Conservation (phyloP, 2,329 filamentous ascomycete species). For the Alternaria solani region DNA sequence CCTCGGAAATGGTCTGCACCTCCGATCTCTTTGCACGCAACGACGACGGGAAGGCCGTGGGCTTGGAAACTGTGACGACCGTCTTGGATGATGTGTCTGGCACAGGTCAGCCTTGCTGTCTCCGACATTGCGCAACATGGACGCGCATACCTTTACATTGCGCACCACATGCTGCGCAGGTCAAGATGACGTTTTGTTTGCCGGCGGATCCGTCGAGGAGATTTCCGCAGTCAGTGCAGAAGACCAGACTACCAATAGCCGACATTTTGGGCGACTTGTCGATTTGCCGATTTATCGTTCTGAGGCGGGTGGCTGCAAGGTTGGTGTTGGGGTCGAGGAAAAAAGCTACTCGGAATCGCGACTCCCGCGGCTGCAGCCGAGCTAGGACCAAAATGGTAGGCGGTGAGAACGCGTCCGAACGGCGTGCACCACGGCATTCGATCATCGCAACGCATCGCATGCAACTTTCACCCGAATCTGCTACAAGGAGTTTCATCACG, state of each 20-base stretch:
- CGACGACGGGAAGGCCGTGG: slow-evolving; percentile 88
- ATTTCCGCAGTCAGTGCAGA: slow-evolving; percentile 93
- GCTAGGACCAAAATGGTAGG: slow-evolving; percentile 31
- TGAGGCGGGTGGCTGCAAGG: background rate
- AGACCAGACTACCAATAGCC: slow-evolving; percentile 87
- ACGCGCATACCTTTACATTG: slow-evolving; percentile 49
- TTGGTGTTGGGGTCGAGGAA: slow-evolving; percentile 17
- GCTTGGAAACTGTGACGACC: slow-evolving; percentile 83
- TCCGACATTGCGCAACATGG: background rate
- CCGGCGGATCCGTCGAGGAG: slow-evolving; percentile 83
- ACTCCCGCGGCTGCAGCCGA: slow-evolving; percentile 21
- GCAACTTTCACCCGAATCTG: background rate
- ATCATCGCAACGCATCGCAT: slow-evolving; percentile 15
- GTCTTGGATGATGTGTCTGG: slow-evolving; percentile 65
- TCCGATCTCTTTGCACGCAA: slow-evolving; percentile 86
- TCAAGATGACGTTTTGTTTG: slow-evolving; percentile 75
- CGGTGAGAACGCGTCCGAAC: slow-evolving; percentile 38
- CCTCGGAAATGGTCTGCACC: slow-evolving; percentile 79
- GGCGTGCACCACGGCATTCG: slow-evolving; percentile 14
- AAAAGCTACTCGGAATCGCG: slow-evolving; percentile 32
- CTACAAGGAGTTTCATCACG: background rate
- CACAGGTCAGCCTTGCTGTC: background rate
- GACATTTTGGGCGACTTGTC: slow-evolving; percentile 67
- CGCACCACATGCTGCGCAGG: slow-evolving; percentile 86
- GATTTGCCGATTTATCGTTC: slow-evolving; percentile 9